Evolutionary conservation across 2,329 filamentous ascomycete species (phyloP), one percentile per base, ranked within the genome.

Genomic region (Ascochyta viciae-villosae): DNA sequence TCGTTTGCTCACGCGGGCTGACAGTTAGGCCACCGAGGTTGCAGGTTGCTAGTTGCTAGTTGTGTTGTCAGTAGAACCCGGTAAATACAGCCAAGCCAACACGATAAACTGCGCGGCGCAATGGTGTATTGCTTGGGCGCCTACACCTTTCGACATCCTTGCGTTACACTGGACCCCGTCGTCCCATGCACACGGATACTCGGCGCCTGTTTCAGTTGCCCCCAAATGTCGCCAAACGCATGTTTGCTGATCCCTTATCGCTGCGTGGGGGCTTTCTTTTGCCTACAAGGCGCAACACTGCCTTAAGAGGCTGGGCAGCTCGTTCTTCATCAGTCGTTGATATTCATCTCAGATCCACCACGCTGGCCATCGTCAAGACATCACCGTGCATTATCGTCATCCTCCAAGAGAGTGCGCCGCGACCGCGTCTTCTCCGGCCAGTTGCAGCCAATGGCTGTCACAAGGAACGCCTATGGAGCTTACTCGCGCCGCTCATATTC

Each of bases 121-220:
- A 50, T 42, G 41, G 19, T 46, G 51, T 56, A 42, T 31, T 41
- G 38, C 48, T 42, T 46, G 50, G 41, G 45, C 55, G 57, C 49
- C 49, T 54, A 49, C 6, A 13, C 44, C 34, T 43, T 47, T 45
- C 51, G 6, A 51, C 46, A 58, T 53, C 44, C 40, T 52, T 55
- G 58, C 37, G 46, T 62, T 54, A 57, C 58, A 57, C 54, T 60
- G 56, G 46, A 50, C 52, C 60, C 40, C 48, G 44, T 38, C 40
- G 27, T 51, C 53, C 49, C 38, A 43, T 41, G n/a, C 16, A 42
- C 53, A 31, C 38, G 53, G 47, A n/a, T 56, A 43, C 56, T 50
- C 43, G 57, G 58, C 54, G 47, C 49, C 50, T 61, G 57, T 60
- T 63, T 61, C 60, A 63, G 38, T 50, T 58, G 49, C 58, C 50